phyloP scores from a whole-genome alignment of 192 early-diverging fungal genomes.

The Podila epigama region DNA sequence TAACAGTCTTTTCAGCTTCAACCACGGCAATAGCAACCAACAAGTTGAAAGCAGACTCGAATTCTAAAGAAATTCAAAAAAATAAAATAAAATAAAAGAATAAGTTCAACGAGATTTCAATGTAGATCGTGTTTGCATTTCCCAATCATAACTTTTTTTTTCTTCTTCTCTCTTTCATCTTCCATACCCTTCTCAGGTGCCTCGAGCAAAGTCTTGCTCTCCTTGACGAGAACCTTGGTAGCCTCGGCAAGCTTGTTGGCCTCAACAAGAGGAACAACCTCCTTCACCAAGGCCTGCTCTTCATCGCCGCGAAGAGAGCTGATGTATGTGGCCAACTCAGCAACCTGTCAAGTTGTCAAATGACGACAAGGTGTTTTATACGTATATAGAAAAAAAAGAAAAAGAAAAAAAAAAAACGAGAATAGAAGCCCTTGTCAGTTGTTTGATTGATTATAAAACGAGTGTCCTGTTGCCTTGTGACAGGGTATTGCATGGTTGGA shows the following conservation, averaged over 20 bases:
- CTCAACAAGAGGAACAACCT: slow-evolving; percentile 59
- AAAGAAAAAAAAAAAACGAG: too few species aligned
- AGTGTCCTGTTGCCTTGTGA: too few species aligned
- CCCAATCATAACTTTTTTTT: too few species aligned
- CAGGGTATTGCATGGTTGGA: too few species aligned
- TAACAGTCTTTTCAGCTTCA: slow-evolving; percentile 50
- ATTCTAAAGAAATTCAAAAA: slow-evolving; percentile 47
- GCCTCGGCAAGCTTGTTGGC: slow-evolving; percentile 68
- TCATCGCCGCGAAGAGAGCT: slow-evolving; percentile 60
- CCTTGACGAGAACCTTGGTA: slow-evolving; percentile 60
- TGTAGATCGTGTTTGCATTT: not conserved
- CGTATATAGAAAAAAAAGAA: too few species aligned
- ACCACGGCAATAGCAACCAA: slow-evolving; percentile 67
- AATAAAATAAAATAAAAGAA: not conserved
- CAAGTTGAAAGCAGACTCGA: slow-evolving; percentile 74
- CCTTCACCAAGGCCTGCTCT: slow-evolving; percentile 56
- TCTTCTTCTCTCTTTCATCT: not conserved
- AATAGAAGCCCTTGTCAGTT: too few species aligned
- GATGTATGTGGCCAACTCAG: slow-evolving; percentile 77
- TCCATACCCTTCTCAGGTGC: slow-evolving; percentile 64
- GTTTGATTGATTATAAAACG: too few species aligned
- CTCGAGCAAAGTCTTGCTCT: slow-evolving; percentile 62
- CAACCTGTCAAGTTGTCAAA: slow-evolving; percentile 55
- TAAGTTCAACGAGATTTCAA: slow-evolving; percentile 15
- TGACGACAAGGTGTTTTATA: too few species aligned